Evolutionary conservation across 495 filamentous ascomycete species (phyloP).

Genomic region (Lasiosphaeris hirsuta): DNA sequence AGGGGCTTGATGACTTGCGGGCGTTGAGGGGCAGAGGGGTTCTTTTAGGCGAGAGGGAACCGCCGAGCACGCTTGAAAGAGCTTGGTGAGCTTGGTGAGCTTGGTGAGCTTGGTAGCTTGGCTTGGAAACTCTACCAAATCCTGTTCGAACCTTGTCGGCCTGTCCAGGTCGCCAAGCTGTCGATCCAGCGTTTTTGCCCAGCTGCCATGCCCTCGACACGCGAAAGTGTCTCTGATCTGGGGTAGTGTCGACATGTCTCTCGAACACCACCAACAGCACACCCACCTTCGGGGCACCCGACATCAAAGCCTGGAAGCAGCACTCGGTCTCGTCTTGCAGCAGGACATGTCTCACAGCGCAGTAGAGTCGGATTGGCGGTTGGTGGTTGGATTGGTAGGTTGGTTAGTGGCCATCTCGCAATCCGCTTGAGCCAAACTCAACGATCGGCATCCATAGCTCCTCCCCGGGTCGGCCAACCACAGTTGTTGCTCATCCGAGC

Average conservation of each 20-base stretch:
- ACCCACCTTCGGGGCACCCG: too few relatives aligned
- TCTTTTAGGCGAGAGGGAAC: not conserved
- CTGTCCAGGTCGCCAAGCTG: not conserved
- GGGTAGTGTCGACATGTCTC: too few relatives aligned
- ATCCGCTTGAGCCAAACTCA: not conserved
- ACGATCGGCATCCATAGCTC: not conserved
- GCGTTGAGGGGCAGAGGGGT: not conserved
- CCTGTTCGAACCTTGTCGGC: too few relatives aligned
- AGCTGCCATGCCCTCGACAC: too few relatives aligned
- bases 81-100: not conserved
- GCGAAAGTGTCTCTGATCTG: too few relatives aligned
- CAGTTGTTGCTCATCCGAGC: not conserved
- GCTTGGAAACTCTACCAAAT: not conserved
- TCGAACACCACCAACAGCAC: too few relatives aligned
- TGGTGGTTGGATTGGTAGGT: not conserved
- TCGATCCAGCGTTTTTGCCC: not conserved
- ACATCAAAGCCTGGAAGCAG: too few relatives aligned
- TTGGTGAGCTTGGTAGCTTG: not conserved
- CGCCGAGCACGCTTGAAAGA: not conserved
- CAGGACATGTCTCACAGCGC: not conserved
- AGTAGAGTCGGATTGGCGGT: not conserved
- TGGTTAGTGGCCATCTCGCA: not conserved
- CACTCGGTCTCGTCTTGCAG: not conserved
- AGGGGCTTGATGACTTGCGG: not conserved
- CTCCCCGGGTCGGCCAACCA: constrained; percentile 1